Percentiles rank a stretch among this genome's conserved stretches.
phyloP scores from a whole-genome alignment of 345 rosid genomes.

The Dipteronia dyeriana region DNA sequence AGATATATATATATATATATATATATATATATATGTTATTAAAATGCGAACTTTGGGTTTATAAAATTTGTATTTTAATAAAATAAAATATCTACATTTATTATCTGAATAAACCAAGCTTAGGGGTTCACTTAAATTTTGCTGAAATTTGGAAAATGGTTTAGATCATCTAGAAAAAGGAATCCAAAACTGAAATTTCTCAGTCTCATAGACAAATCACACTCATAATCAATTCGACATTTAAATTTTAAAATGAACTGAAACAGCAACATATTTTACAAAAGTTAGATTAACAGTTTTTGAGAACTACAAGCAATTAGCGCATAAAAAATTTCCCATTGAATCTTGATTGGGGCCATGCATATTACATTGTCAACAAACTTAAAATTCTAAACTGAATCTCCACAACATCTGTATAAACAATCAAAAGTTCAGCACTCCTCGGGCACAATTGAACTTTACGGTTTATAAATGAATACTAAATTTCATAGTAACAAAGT shows the following conservation, averaged over 20 bases:
- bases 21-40: too few relatives aligned
- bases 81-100: too few relatives aligned
- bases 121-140: too few relatives aligned
- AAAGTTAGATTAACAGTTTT: background rate
- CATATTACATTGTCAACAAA: conserved; percentile 26
- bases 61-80: too few relatives aligned
- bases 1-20: too few relatives aligned
- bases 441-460: conserved; percentile 29
- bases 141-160: background rate
- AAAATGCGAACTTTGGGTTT: too few relatives aligned
- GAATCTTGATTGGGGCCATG: conserved; percentile 5
- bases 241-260: background rate
- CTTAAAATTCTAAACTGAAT: conserved; percentile 24
- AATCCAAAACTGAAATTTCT: background rate
- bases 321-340: conserved; percentile 5
- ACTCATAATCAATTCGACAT: background rate
- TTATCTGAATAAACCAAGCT: too few relatives aligned
- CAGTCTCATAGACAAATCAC: background rate
- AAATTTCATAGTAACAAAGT: conserved; percentile 33
- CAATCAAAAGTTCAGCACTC: conserved; percentile 26
- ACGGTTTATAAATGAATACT: conserved; percentile 27
- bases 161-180: background rate
- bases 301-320: conserved; percentile 4
- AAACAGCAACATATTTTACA: background rate
- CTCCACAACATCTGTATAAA: conserved; percentile 31